phyloP scores from a whole-genome alignment of 140 eudicot species.

The Anethum foeniculum region DNA sequence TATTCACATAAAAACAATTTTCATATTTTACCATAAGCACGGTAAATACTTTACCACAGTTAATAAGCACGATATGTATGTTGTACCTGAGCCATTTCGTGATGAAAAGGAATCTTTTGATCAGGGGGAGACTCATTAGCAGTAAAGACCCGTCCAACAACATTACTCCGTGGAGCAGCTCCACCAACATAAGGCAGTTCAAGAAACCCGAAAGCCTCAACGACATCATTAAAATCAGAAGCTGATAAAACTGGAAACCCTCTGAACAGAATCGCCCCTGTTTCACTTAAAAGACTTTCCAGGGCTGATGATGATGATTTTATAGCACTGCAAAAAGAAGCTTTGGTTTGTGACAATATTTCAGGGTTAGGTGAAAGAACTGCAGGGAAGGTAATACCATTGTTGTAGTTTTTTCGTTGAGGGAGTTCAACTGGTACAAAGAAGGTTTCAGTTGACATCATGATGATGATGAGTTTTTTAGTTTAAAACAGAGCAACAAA shows the following conservation, averaged over 20 bases:
- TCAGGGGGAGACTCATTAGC: slow-evolving; percentile 83
- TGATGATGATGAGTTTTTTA: background rate
- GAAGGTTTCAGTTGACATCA: slow-evolving; percentile 16
- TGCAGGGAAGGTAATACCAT: slow-evolving; percentile 31
- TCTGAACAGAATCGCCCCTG: slow-evolving; percentile 64
- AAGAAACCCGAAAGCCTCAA: slow-evolving; percentile 69
- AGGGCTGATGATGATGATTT: slow-evolving; percentile 29
- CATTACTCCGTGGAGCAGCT: slow-evolving; percentile 55
- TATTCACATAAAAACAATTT: too few relatives aligned
- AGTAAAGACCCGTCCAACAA: slow-evolving; percentile 68
- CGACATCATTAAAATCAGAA: slow-evolving; percentile 60
- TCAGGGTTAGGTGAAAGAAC: slow-evolving; percentile 44
- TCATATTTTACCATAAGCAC: too few relatives aligned
- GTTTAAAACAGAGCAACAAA: background rate
- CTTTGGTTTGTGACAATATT: background rate
- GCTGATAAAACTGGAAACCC: slow-evolving; percentile 46
- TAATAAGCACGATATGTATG: too few relatives aligned
- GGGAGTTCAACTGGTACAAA: slow-evolving; percentile 34
- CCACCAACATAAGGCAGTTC: slow-evolving; percentile 70
- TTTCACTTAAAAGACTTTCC: slow-evolving; percentile 42
- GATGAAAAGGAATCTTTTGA: slow-evolving; percentile 66
- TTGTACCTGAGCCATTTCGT: slow-evolving; percentile 79
- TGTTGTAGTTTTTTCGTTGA: slow-evolving; percentile 31
- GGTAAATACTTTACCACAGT: too few relatives aligned
- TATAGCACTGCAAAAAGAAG: slow-evolving; percentile 23